These are phyloP conservation scores for Guyanaporus albipodus DNA, from an alignment of 768 basidiomycete genomes.

Conservation along the genomic window DNA sequence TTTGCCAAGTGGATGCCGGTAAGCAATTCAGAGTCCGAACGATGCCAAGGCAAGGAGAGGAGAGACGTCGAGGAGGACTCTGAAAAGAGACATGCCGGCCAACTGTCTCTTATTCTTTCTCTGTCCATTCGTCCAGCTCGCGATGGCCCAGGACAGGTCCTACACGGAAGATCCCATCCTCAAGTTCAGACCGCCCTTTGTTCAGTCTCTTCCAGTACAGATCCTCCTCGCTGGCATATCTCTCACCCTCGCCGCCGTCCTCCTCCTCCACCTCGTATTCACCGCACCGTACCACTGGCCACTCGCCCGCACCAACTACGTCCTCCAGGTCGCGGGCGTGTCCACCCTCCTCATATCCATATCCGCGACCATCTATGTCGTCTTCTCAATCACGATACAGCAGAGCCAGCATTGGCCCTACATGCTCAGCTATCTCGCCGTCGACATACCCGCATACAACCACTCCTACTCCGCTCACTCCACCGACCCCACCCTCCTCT, in stretches of 20 bases:
- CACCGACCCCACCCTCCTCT: constrained; percentile 22
- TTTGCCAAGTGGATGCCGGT: too few relatives aligned
- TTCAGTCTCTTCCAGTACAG: constrained; percentile 87
- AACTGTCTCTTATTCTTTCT: constrained; percentile 8
- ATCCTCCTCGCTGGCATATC: constrained; percentile 82
- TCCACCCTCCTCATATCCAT: constrained; percentile 73
- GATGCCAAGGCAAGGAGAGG: neutral
- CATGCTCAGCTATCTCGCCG: constrained; percentile 89
- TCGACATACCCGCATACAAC: constrained; percentile 48
- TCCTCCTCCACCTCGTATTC: constrained; percentile 90
- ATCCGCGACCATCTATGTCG: constrained; percentile 71
- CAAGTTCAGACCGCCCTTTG: constrained; percentile 71
- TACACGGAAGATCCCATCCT: constrained; percentile 68
- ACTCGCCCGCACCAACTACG: constrained; percentile 87
- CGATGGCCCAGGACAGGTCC: constrained; percentile 16
- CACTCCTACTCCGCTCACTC: constrained; percentile 11
- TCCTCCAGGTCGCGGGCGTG: constrained; percentile 83
- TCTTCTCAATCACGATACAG: constrained; percentile 53
- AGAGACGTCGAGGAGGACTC: neutral
- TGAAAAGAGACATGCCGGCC: neutral
- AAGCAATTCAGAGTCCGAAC: neutral
- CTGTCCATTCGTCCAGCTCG: constrained; percentile 7
- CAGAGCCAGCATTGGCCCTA: constrained; percentile 87
- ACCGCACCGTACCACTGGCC: constrained; percentile 96
- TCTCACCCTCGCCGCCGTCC: constrained; percentile 76